Base-by-base conservation (phyloP, 2,329 filamentous ascomycete species). In the Myriosclerotinia curreyana region DNA sequence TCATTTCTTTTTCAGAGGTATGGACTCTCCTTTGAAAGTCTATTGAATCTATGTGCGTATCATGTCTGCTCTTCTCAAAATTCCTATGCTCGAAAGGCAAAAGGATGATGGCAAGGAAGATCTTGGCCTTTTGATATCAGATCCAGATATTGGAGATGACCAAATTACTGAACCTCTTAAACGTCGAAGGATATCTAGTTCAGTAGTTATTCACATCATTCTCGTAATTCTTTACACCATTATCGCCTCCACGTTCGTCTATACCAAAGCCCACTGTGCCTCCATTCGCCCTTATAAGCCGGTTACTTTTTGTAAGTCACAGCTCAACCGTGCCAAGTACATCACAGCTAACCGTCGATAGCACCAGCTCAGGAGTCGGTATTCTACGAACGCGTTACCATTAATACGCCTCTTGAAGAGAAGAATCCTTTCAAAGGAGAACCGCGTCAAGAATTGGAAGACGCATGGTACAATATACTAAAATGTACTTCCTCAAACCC, bases 341-440 rank as follows among this genome's bases (percentile, higher is more conserved):
- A 15, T 14, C 22, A 49, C 5, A 28, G 8, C 5, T 28, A 6
- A 28, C 25, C 2, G 34, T 9, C 3, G 17, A 50, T 8, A 51
- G 58, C 46, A 17, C 31, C 46, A 20, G 58, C 58, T 22, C 46
- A 42, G 28, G n/a, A 31, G 5, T 15, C 46, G 25, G 31, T 36
- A n/a, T 38, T 20, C n/a, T 60, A 60, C 36, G 58, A 51, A 20
- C 3, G 14, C n/a, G 44, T 51, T 38, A 38, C 58, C n/a, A 38
- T 50, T 15, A 42, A 60, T 20, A 31, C 14, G 17, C 36, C 48
- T 11, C 36, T 60, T 14, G 48, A 11, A 15, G n/a, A 38, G 11
- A 28, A n/a, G 17, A 60, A 49, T 34, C 12, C 14, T 3, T 60
- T 38, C 20, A 51, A 49, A 31, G 46, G 46, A 15, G 6, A 28